A percentile compares a stretch with the other conserved stretches of the same genome.
Evolutionary conservation across 78 protist genomes (phyloP).

Genomic region (Reticulomyxa filosa): DNA sequence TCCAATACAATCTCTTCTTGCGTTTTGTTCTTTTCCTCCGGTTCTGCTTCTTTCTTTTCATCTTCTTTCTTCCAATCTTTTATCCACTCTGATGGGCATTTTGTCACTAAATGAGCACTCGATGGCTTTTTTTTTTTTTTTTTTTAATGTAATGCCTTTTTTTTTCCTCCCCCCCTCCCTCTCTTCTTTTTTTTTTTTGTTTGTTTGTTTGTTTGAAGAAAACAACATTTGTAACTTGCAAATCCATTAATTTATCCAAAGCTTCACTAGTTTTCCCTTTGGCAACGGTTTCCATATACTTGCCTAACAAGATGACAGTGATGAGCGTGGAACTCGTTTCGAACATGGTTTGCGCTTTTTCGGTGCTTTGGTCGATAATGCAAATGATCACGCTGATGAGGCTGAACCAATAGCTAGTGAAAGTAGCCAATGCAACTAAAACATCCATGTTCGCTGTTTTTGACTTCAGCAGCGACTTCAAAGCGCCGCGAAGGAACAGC

Average conservation of each 20-base stretch:
- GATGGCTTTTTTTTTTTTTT: background rate
- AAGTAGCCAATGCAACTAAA: too few relatives aligned
- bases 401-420: too few relatives aligned
- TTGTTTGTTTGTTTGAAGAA: background rate
- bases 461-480: too few relatives aligned
- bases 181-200: background rate
- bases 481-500: too few relatives aligned
- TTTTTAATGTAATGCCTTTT: background rate
- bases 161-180: background rate
- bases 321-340: background rate
- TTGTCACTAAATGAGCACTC: too few relatives aligned
- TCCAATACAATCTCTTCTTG: background rate
- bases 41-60: background rate
- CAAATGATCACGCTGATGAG: too few relatives aligned
- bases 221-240: conserved; percentile 35
- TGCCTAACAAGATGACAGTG: background rate
- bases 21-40: background rate
- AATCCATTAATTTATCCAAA: conserved; percentile 22
- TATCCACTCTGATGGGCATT: too few relatives aligned
- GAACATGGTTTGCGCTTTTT: too few relatives aligned
- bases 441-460: too few relatives aligned
- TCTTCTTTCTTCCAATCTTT: background rate
- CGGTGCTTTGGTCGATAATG: too few relatives aligned
- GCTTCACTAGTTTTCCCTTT: conserved; percentile 61
- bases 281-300: conserved; percentile 23